Base-by-base conservation (phyloP, 306 rosid species). In the Castanospermum australe region DNA sequence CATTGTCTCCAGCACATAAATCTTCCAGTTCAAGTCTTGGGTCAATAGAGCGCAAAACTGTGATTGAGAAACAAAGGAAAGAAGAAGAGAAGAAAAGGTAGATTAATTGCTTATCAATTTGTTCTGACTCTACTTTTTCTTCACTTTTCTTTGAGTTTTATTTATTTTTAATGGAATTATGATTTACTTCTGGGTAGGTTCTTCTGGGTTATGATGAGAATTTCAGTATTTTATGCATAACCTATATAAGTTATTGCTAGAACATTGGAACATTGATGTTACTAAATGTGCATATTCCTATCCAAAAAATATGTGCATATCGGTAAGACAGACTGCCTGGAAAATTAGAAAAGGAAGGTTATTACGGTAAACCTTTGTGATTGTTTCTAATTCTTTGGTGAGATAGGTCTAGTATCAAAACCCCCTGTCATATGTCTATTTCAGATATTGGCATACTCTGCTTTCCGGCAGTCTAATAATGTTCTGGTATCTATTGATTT, bases 51-150 rank as follows among this genome's bases (percentile, higher is more conserved):
- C 92, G 84, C 76, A 93, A 89, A 86, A 84, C 77, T 85, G 89
- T 89, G 5, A 72, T 75, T 86, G 99, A 93, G 71, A 91, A 91
- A 88, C 86, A 85, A 88, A 89, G 74, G 88, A 89, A 89, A 83
- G 97, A 90, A 85, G 98, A 92, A 80, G 96, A 91, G 83, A 96
- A 85, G 87, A 91, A 93, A 91, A 93, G 99, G 99, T 96, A 91
- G 85, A 71, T 73, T 76, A 77, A 63, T 82, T 63, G 73, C n/a
- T 69, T 66, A 41, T 50, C 42, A 11, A 33, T 51, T 47, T 63
- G 80, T 59, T 75, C 61, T 54, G 70, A 52, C 56, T 42, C 83
- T 75, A 3, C 55, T 35, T 39, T 83, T 67, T 64, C 79, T 50
- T 65, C 44, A 30, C 47, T 55, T 62, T 44, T 75, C 59, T 45